Conservation (phyloP, 768 basidiomycete species). For the Lyophyllum semitale region DNA sequence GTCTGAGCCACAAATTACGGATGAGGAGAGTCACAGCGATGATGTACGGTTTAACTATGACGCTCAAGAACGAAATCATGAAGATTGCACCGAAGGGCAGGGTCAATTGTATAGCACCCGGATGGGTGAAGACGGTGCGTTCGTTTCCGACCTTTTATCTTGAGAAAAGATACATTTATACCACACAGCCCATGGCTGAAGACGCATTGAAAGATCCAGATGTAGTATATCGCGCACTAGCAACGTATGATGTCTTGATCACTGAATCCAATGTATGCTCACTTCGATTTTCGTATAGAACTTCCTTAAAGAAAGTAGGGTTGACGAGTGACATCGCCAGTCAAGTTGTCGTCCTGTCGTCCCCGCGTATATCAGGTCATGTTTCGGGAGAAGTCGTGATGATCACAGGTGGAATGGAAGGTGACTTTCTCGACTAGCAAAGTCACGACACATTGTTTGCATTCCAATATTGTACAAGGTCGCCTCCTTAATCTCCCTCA, state of each 20-base stretch:
- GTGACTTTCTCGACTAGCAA: slow-evolving; percentile 26
- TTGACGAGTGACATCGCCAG: slow-evolving; percentile 62
- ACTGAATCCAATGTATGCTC: neutral
- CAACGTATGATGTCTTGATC: slow-evolving; percentile 51
- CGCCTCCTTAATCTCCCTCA: slow-evolving; percentile 31
- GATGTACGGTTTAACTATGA: slow-evolving; percentile 71
- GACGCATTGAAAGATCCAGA: slow-evolving; percentile 55
- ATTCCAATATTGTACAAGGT: slow-evolving; percentile 21
- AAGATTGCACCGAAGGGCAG: slow-evolving; percentile 68
- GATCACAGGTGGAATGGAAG: slow-evolving; percentile 82
- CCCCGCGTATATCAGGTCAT: slow-evolving; percentile 64
- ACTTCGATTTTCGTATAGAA: slow-evolving; percentile 37
- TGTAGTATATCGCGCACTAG: slow-evolving; percentile 58
- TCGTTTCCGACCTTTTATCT: neutral
- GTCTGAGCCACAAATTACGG: neutral
- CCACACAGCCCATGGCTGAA: slow-evolving; percentile 51
- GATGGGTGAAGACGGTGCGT: slow-evolving; percentile 59
- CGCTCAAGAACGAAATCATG: slow-evolving; percentile 82
- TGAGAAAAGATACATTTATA: neutral
- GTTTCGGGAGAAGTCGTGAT: slow-evolving; percentile 71
- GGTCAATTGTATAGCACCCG: slow-evolving; percentile 72
- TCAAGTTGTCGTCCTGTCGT: slow-evolving; percentile 65
- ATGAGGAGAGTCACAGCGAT: slow-evolving; percentile 42
- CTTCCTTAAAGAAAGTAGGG: slow-evolving; percentile 70
- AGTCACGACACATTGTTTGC: neutral